These are phyloP conservation scores for Zoysia pacifica DNA, from an alignment of 176 grass and related monocot species.

Conservation along the genomic window DNA sequence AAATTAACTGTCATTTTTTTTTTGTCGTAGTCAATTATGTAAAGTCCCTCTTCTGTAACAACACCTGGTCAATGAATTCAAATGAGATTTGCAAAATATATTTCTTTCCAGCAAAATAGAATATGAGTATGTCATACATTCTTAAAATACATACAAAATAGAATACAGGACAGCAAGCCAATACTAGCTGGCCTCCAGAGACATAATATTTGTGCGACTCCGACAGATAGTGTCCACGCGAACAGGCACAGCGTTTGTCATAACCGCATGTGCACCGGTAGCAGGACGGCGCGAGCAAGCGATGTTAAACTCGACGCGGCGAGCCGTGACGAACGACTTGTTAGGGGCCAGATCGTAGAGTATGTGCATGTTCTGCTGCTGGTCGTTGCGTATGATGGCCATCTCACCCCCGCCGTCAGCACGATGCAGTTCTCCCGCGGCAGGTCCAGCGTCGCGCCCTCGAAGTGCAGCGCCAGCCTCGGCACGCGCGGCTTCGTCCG, in stretches of 20 bases:
- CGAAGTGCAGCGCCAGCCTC: constrained; percentile 52
- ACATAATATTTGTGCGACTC: too few relatives aligned
- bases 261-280: too few relatives aligned
- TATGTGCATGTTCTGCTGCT: constrained; percentile 68
- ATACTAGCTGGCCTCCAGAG: too few relatives aligned
- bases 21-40: background rate
- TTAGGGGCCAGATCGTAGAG: constrained; percentile 53
- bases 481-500: constrained; percentile 31
- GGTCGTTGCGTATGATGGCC: constrained; percentile 61
- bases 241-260: too few relatives aligned
- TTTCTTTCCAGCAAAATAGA: too few relatives aligned
- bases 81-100: too few relatives aligned
- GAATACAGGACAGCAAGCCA: too few relatives aligned
- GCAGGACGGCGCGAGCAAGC: too few relatives aligned
- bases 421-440: constrained; percentile 61
- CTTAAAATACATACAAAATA: too few relatives aligned
- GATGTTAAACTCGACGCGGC: constrained; percentile 7
- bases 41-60: background rate
- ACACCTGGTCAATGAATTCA: background rate
- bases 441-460: constrained; percentile 58
- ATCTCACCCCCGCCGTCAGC: constrained; percentile 8
- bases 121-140: too few relatives aligned
- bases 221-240: too few relatives aligned
- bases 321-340: constrained; percentile 49
- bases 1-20: background rate